Percentiles rank a stretch among this genome's conserved stretches.
Conservation (phyloP, 371 early-diverging fungal genomes). For the Mortierella sp. region DNA sequence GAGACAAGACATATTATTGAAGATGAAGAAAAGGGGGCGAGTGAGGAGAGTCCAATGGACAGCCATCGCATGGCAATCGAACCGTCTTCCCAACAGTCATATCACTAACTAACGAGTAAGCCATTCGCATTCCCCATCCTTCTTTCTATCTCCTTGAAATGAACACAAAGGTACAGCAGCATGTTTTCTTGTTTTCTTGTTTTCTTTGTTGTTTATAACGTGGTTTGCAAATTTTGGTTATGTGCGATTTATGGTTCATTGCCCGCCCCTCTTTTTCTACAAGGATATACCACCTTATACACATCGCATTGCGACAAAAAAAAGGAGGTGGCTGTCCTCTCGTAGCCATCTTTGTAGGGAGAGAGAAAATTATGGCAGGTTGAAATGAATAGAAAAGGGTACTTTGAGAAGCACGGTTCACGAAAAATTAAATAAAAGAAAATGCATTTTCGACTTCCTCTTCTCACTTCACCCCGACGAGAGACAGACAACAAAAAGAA, state of each 20-base stretch:
- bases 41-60: slow-evolving; percentile 1
- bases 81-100: not conserved
- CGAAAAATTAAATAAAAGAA: not conserved
- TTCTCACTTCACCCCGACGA: not conserved
- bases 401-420: not conserved
- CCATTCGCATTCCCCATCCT: not conserved
- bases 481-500: not conserved
- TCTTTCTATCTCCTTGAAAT: not conserved
- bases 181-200: not conserved
- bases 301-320: not conserved
- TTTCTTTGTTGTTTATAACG: not conserved
- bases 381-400: not conserved
- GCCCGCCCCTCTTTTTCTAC: not conserved
- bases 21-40: not conserved
- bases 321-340: not conserved
- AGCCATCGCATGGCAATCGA: not conserved
- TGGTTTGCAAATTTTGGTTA: not conserved
- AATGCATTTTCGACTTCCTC: not conserved
- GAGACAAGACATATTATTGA: not conserved
- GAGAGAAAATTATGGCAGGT: no score
- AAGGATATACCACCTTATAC: not conserved
- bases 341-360: not conserved
- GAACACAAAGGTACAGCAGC: not conserved
- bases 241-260: not conserved
- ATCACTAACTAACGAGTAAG: not conserved